phyloP scores from a whole-genome alignment of 2,329 filamentous ascomycete species.

The Curvularia verruculosa region DNA sequence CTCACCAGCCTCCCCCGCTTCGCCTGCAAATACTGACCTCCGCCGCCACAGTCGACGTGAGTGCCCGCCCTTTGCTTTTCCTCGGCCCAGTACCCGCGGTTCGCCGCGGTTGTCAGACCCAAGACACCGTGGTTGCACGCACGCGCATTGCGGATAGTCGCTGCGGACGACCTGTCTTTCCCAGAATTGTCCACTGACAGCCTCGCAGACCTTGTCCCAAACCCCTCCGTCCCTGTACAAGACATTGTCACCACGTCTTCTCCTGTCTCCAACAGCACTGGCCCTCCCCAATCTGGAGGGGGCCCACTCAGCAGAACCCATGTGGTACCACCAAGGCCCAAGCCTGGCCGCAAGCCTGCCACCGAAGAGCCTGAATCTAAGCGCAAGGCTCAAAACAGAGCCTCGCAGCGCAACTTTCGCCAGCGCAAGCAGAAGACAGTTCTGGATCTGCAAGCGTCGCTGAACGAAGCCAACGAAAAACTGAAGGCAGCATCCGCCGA shows the following conservation, averaged over 20 bases:
- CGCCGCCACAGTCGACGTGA: conserved; percentile 28
- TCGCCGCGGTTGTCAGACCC: conserved; percentile 16
- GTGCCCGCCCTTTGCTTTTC: conserved; percentile 18
- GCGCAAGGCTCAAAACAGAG: conserved; percentile 91
- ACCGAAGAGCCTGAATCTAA: conserved; percentile 92
- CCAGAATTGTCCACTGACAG: conserved; percentile 11
- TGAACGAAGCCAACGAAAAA: not conserved
- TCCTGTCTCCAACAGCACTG: conserved; percentile 24
- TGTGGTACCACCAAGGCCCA: conserved; percentile 52
- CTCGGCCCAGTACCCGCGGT: conserved; percentile 3
- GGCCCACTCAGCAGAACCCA: conserved; percentile 50
- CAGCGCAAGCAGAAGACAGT: conserved; percentile 78
- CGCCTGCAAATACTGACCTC: conserved; percentile 21
- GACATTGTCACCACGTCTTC: conserved; percentile 34
- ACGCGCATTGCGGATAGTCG: not conserved
- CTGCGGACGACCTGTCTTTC: not conserved
- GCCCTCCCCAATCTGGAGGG: conserved; percentile 40
- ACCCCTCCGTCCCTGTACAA: conserved; percentile 11
- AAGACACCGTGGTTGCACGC: not conserved
- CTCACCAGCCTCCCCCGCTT: conserved; percentile 11
- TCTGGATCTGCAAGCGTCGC: conserved; percentile 62
- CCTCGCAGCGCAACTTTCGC: conserved; percentile 87
- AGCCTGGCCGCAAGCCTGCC: conserved; percentile 88
- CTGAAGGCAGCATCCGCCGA: not conserved
- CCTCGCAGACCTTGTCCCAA: conserved; percentile 19